Evolutionary conservation across 2,329 filamentous ascomycete species (phyloP).

Genomic region (Botrytis paeoniae): DNA sequence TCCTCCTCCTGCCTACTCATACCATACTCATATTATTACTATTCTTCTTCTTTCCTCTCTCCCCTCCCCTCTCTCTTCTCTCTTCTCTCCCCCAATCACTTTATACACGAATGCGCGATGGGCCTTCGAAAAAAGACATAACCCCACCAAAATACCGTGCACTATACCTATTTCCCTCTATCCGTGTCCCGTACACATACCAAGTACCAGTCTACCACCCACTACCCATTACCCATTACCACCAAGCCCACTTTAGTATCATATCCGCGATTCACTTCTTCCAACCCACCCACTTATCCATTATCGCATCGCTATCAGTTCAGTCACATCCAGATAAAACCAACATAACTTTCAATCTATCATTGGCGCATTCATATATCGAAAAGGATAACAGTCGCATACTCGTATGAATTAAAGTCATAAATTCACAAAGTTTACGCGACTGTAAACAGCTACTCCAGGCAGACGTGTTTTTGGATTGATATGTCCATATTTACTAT

Average conservation of each 20-base stretch:
- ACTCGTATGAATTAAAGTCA: background rate
- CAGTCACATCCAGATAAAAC: background rate
- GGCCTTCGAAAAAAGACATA: background rate
- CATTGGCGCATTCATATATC: slow-evolving; percentile 8
- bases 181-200: background rate
- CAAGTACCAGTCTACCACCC: background rate
- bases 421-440: slow-evolving; percentile 4
- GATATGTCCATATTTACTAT: slow-evolving; percentile 36
- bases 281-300: slow-evolving; percentile 14
- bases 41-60: background rate
- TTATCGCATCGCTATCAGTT: slow-evolving; percentile 12
- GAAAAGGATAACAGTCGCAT: slow-evolving; percentile 13
- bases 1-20: background rate
- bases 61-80: background rate
- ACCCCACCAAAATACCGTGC: slow-evolving; percentile 3
- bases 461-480: slow-evolving; percentile 4
- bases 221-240: no score
- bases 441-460: slow-evolving; percentile 9
- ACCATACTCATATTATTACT: background rate
- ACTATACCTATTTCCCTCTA: background rate
- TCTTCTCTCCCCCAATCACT: background rate
- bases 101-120: background rate
- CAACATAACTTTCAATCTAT: slow-evolving; percentile 7
- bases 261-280: background rate
- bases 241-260: background rate